Evolutionary conservation across 305 asterid genomes (phyloP).

Genomic region (Rubia balearica): DNA sequence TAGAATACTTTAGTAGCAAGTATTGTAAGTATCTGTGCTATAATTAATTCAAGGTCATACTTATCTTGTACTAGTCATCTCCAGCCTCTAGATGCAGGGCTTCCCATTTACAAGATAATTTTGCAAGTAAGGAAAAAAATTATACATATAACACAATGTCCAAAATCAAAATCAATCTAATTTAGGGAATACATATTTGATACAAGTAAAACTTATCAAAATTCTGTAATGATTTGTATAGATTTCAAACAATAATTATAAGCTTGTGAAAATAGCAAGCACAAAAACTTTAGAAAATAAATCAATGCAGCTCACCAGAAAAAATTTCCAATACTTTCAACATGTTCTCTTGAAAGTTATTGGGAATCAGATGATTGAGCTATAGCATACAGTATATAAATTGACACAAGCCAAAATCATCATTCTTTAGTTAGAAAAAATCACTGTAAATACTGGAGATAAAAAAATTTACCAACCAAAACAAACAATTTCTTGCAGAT

Average conservation of each 20-base stretch:
- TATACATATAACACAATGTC: not conserved
- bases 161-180: not conserved
- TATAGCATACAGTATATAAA: too few relatives aligned
- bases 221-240: too few relatives aligned
- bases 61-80: not conserved
- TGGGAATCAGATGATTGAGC: too few relatives aligned
- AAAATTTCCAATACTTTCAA: not conserved
- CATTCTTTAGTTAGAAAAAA: not conserved
- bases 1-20: not conserved
- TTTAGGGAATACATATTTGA: not conserved
- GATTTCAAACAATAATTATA: too few relatives aligned
- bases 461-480: not conserved
- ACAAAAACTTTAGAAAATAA: not conserved
- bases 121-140: not conserved
- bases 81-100: not conserved
- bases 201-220: too few relatives aligned
- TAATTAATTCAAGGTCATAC: not conserved
- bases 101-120: not conserved
- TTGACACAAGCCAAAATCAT: not conserved
- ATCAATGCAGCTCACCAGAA: not conserved
- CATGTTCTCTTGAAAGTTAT: too few relatives aligned
- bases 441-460: not conserved
- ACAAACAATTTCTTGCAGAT: not conserved
- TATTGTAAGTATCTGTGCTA: too few relatives aligned
- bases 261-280: not conserved